Evolutionary conservation across 148 eudicot species (phyloP).

Genomic region (Diospyros lotus): DNA sequence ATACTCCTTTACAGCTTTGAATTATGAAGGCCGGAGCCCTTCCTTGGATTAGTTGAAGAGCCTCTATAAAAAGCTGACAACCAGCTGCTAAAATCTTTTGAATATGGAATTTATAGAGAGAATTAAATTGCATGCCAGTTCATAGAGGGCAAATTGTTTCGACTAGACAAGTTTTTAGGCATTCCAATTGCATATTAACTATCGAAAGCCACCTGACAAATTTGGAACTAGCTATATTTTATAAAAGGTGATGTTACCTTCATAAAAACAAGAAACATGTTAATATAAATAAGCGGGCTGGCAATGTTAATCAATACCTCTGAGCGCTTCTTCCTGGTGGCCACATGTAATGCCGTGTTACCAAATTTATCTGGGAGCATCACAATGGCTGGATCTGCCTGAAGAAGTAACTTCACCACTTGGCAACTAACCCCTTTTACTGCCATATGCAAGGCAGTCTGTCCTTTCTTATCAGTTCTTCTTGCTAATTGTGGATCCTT

Average conservation of each 20-base stretch:
- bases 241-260: neutral
- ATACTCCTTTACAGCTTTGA: neutral
- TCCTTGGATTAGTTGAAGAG: too few relatives aligned
- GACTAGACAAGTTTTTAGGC: too few relatives aligned
- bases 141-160: too few relatives aligned
- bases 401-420: conserved; percentile 61
- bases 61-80: too few relatives aligned
- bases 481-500: conserved; percentile 52
- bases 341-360: conserved; percentile 52
- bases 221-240: neutral
- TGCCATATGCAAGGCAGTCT: conserved; percentile 80
- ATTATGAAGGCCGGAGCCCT: too few relatives aligned
- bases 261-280: neutral
- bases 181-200: neutral
- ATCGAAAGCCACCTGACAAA: neutral
- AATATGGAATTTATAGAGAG: too few relatives aligned
- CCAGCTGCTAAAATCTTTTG: too few relatives aligned
- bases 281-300: neutral
- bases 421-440: conserved; percentile 63
- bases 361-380: conserved; percentile 67
- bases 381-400: conserved; percentile 57
- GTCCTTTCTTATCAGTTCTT: conserved; percentile 73
- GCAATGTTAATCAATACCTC: conserved; percentile 35
- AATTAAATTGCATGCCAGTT: too few relatives aligned
- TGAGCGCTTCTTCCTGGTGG: conserved; percentile 59